These are phyloP conservation scores for Candida anglica DNA, from an alignment of 805 yeast genomes.

Conservation along the genomic window DNA sequence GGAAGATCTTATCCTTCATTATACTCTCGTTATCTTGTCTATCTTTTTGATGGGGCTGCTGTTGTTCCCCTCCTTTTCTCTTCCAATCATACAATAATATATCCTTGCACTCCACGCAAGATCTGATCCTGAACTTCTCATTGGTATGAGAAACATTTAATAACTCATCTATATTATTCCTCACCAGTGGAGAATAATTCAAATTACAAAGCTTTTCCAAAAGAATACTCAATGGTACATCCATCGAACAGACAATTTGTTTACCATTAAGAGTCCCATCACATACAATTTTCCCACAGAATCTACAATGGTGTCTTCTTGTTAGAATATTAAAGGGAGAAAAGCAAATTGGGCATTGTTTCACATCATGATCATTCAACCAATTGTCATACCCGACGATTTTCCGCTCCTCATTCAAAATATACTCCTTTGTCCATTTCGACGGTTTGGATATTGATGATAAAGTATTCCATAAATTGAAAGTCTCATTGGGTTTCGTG, in stretches of 20 bases:
- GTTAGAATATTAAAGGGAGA: constrained; percentile 50
- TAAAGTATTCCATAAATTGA: not conserved
- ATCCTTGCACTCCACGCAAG: constrained; percentile 70
- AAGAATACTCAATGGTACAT: constrained; percentile 51
- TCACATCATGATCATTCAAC: constrained; percentile 44
- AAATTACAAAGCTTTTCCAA: constrained; percentile 33
- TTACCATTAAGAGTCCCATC: constrained; percentile 49
- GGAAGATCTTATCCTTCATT: constrained; percentile 10
- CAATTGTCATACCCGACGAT: constrained; percentile 52
- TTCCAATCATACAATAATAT: constrained; percentile 53
- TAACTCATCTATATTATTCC: constrained; percentile 12
- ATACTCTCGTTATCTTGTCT: too few species aligned
- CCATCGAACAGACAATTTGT: constrained; percentile 58
- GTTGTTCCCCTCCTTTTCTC: constrained; percentile 4
- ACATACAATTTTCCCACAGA: constrained; percentile 83
- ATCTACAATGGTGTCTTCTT: constrained; percentile 86
- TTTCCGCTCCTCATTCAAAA: constrained; percentile 15
- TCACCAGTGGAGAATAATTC: constrained; percentile 26
- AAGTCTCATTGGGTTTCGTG: not conserved
- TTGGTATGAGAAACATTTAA: constrained; percentile 4
- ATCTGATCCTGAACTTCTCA: constrained; percentile 39
- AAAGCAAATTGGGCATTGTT: constrained; percentile 62
- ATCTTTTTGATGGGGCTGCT: too few species aligned
- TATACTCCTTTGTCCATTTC: constrained; percentile 4
- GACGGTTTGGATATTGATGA: too few species aligned